Conservation (phyloP, 495 filamentous ascomycete genomes). For the Aspergillus sclerotiicarbonarius region DNA sequence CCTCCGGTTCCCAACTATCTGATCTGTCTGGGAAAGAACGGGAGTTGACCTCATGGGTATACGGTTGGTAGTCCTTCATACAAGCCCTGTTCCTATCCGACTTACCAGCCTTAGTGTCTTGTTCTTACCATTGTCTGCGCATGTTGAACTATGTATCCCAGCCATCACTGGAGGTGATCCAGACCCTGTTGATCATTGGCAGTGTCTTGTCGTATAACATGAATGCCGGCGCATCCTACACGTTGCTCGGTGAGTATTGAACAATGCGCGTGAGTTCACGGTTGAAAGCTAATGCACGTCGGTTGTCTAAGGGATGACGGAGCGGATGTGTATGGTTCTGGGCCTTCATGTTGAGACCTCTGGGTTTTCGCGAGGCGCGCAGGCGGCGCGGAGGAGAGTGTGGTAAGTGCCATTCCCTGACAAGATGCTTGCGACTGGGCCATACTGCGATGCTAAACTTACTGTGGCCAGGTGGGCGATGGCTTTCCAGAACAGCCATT, state of each 20-base stretch:
- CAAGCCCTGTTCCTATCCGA: not conserved
- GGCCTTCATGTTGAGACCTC: constrained; percentile 55
- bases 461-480: constrained; percentile 48
- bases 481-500: constrained; percentile 60
- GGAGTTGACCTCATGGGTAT: constrained; percentile 61
- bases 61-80: constrained; percentile 35
- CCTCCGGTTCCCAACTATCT: constrained; percentile 76
- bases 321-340: constrained; percentile 57
- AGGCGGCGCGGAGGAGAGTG: constrained; percentile 36
- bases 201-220: constrained; percentile 63
- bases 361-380: constrained; percentile 37
- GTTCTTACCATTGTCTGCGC: constrained; percentile 61
- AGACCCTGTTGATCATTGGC: constrained; percentile 57
- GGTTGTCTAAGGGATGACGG: constrained; percentile 48
- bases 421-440: not conserved
- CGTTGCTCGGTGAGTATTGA: constrained; percentile 47
- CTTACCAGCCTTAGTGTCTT: constrained; percentile 49
- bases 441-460: not conserved
- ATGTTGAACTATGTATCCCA: constrained; percentile 61
- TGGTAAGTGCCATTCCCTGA: constrained; percentile 31
- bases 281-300: constrained; percentile 1
- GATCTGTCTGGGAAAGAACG: constrained; percentile 57
- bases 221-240: constrained; percentile 63
- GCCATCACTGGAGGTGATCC: constrained; percentile 55
- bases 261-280: not conserved